These are phyloP conservation scores for Aspergillus conjunctus DNA, from an alignment of 495 filamentous ascomycete genomes.

Conservation along the genomic window DNA sequence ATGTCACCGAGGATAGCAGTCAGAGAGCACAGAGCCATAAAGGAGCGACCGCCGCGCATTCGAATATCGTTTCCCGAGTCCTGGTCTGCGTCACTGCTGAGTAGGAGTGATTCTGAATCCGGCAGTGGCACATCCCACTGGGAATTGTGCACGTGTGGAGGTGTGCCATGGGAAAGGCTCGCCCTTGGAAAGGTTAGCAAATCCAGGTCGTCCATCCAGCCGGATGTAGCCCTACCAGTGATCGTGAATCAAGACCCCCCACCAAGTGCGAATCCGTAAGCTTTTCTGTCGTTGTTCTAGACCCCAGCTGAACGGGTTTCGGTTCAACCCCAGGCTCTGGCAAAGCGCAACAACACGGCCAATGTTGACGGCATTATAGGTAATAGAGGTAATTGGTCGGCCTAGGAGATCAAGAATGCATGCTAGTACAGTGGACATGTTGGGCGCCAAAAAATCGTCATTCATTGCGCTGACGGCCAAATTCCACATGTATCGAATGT, in stretches of 20 bases:
- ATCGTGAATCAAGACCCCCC: constrained; percentile 13
- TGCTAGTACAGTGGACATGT: constrained; percentile 11
- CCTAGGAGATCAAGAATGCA: constrained; percentile 14
- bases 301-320: constrained; percentile 12
- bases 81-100: not conserved
- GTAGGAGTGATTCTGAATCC: constrained; percentile 5
- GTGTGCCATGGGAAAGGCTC: constrained; percentile 14
- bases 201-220: not conserved
- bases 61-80: not conserved
- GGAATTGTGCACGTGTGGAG: constrained; percentile 11
- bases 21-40: constrained; percentile 10
- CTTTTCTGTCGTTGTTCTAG: constrained; percentile 15
- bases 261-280: constrained; percentile 15
- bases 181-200: constrained; percentile 5
- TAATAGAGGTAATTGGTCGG: constrained; percentile 14
- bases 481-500: constrained; percentile 17
- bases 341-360: constrained; percentile 10
- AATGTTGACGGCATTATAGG: constrained; percentile 15
- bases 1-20: constrained; percentile 11
- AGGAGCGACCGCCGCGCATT: constrained; percentile 4
- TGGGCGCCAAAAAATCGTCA: constrained; percentile 13
- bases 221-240: constrained; percentile 3
- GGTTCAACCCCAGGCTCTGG: constrained; percentile 15
- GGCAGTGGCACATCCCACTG: constrained; percentile 13
- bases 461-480: constrained; percentile 17